Percentiles rank a stretch among this genome's conserved stretches.
Conservation (phyloP, 1,284 basidiomycete genomes). For the Hemileia vastatrix region DNA sequence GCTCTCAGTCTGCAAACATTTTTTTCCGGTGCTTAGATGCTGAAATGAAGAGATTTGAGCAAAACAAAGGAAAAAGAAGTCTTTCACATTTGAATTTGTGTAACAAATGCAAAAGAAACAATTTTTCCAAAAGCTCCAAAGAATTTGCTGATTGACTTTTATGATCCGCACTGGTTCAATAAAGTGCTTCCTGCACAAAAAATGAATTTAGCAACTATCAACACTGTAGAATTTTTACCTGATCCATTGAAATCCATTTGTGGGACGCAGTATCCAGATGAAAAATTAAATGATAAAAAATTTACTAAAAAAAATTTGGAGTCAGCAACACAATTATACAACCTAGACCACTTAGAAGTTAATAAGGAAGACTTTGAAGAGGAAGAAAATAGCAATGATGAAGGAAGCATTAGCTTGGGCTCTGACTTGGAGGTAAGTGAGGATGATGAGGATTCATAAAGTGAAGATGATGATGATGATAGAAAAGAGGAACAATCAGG, state of each 20-base stretch:
- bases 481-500: too few relatives aligned
- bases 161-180: background rate
- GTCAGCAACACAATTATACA: background rate
- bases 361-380: too few relatives aligned
- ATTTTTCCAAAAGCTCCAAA: background rate
- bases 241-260: background rate
- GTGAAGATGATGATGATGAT: too few relatives aligned
- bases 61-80: background rate
- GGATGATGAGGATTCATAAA: too few relatives aligned
- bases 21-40: slow-evolving; percentile 5
- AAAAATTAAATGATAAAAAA: background rate
- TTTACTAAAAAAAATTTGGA: slow-evolving; percentile 4
- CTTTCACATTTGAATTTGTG: too few relatives aligned
- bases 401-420: too few relatives aligned
- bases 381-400: too few relatives aligned
- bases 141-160: background rate
- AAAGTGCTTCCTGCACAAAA: background rate
- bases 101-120: too few relatives aligned
- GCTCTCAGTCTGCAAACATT: slow-evolving; percentile 1
- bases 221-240: background rate
- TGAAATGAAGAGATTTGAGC: background rate
- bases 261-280: background rate
- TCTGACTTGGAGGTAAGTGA: too few relatives aligned
- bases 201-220: background rate
- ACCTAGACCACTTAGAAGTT: too few relatives aligned